Evolutionary conservation across 768 basidiomycete species (phyloP), one percentile per base, ranked within the genome.

Genomic region (Lyophyllum shimeji): DNA sequence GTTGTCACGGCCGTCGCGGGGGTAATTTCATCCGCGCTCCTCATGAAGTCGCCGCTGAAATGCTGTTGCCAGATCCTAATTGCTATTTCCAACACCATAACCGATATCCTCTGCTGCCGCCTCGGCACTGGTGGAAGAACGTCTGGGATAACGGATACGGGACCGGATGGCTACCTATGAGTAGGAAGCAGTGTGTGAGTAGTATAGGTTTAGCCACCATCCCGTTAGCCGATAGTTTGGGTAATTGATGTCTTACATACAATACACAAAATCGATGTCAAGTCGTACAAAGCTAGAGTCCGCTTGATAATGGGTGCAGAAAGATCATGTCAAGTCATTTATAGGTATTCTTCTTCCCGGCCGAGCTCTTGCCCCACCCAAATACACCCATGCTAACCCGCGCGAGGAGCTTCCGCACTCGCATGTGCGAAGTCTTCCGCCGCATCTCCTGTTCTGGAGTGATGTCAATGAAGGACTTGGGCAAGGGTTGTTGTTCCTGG

Each of bases 1-100:
- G 72, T 86, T 2, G 58, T 85, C 53, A 82, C 82, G 76, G 70
- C 82, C 27, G 84, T 87, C 56, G 73, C 86, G 48, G 63, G 74
- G 56, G 80, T 68, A 9, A 78, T 87, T 55, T 82, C 80, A 13
- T 75, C 71, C 20, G 84, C 20, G 18, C 49, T 20, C 34, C 15
- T 25, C 31, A 27, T 18, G 7, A 5, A 25, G n/a, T 9, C 24
- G 49, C n/a, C 9, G 17, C 45, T 37, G 33, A 23, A 9, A 7
- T 37, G 12, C 6, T 21, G 5, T 11, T 37, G 11, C 1, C 12
- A 23, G 33, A 13, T 37, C 15, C 18, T 33, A 2, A 15, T 34
- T 24, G n/a, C 13, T n/a, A 24, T 2, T 20, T 37, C 7, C 25
- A 37, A 23, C 50, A 3, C 24, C 24, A 52, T 52, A 1, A 3